These are phyloP conservation scores for Entonaema liquescens DNA, from an alignment of 495 filamentous ascomycete genomes.

Conservation along the genomic window DNA sequence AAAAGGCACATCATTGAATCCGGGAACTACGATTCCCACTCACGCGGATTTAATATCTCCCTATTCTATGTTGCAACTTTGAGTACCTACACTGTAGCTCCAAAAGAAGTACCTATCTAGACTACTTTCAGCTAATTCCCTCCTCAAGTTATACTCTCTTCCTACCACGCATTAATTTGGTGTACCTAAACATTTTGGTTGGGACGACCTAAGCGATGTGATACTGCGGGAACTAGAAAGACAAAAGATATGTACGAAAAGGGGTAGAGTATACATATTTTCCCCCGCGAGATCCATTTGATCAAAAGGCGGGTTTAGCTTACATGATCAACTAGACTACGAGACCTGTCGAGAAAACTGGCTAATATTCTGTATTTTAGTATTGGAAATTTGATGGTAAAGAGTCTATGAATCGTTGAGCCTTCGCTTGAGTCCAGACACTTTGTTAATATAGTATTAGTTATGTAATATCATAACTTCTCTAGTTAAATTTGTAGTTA, in stretches of 20 bases:
- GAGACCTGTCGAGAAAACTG: background rate
- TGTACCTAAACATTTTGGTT: no score
- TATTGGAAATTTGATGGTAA: background rate
- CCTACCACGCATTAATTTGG: no score
- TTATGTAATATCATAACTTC: background rate
- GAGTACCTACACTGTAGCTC: no score
- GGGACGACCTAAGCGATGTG: no score
- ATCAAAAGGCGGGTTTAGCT: background rate
- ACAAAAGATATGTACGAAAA: no score
- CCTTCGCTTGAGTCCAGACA: background rate
- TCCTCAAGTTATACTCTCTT: no score
- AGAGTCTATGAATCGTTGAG: no score
- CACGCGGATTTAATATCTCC: background rate
- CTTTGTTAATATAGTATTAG: background rate
- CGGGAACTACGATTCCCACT: background rate
- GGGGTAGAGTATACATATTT: no score
- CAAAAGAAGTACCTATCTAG: no score
- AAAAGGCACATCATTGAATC: background rate
- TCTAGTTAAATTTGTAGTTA: background rate
- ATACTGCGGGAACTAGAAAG: no score
- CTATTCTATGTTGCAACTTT: background rate
- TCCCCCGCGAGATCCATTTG: background rate
- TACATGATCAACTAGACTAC: background rate
- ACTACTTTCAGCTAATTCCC: no score
- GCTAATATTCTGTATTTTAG: background rate